Evolutionary conservation across 2,329 filamentous ascomycete genomes (phyloP), one percentile per base, ranked within the genome.

Genomic region (Blumeria hordei): DNA sequence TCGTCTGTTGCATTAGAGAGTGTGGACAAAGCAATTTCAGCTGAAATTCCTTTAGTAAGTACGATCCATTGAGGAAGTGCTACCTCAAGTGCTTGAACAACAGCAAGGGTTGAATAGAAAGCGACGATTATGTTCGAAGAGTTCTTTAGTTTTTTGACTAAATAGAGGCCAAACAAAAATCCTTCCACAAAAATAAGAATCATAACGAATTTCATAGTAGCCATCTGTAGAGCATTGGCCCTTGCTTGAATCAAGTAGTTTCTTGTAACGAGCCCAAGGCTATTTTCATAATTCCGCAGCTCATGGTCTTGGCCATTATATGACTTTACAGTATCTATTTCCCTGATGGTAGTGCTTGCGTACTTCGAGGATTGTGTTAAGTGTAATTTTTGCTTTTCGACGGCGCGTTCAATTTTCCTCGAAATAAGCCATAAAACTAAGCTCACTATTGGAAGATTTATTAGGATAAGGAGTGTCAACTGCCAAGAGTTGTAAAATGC

Each of bases 321-420:
- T 54, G 80, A 81, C 65, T 95, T 95, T 63, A 96, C 86, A 0
- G 85, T 77, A 58, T 94, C 86, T 41, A 95, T 90, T 2, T 78
- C 80, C 1, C 72, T 71, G 9, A 93, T 74, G 0, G 85, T 80
- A 10, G 78, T 82, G 9, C 77, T 80, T 0, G 80, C 76, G 55
- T 80, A 72, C 62, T 86, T 90, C 0, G 87, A 81, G 0, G 86
- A 85, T 51, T 74, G 69, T 1, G 77, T 76, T 0, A 94, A 74
- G 55, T 81, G 75, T 1, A 68, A 67, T 56, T 83, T 80, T 62
- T 95, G 88, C 1, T 70, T 70, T 58, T 76, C 72, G n/a, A 90
- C 80, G 10, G 79, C 79, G 3, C 74, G 69, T 36, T 82, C 76
- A 37, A 92, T 72, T 39, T 71, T 72, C 1, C 71, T 70, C 1